Evolutionary conservation across 441 rosid genomes (phyloP), one percentile per base, ranked within the genome.

Genomic region (Sinapis alba): DNA sequence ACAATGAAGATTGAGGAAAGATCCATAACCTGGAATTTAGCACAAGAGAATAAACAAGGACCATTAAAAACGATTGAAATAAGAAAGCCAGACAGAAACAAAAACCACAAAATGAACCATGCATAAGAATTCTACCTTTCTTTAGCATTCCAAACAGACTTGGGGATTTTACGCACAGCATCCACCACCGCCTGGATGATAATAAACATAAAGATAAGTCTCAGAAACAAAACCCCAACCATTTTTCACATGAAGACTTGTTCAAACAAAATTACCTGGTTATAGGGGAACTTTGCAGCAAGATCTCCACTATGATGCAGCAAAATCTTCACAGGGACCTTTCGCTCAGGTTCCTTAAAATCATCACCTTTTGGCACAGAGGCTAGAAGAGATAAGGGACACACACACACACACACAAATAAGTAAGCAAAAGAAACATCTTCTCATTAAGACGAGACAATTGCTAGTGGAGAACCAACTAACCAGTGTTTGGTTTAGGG

Each of bases 141-240:
- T 88, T 89, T 93, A 38, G 90, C 87, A 85, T 90, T 90, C 99
- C 99, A 95, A 28, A 85, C 71, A 73, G 98, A 97, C 77, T 82
- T 89, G 50, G 99, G 93, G 83, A 93, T 84, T 84, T 86, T 89
- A 62, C 84, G 97, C 57, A 93, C 78, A 75, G 97, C 91, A 75
- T 75, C 86, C 47, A 95, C 87, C n/a, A 93, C 73, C 26, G 74
- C 87, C 99, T 93, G 69, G 69, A 20, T 19, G 23, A 67, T 67
- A 45, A 56, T 5, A 78, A 65, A 76, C n/a, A 10, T 51, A 26
- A 16, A 41, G 41, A n/a, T 45, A 69, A 73, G 56, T 45, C 43
- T 21, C 11, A 68, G 45, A 68, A 12, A 51, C 26, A 54, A 64
- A 59, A 53, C 36, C 28, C 15, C 10, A 61, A 61, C 45, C 41